These are phyloP conservation scores for Meyerozyma elateridarum DNA, from an alignment of 1,139 yeast genomes.

Conservation along the genomic window DNA sequence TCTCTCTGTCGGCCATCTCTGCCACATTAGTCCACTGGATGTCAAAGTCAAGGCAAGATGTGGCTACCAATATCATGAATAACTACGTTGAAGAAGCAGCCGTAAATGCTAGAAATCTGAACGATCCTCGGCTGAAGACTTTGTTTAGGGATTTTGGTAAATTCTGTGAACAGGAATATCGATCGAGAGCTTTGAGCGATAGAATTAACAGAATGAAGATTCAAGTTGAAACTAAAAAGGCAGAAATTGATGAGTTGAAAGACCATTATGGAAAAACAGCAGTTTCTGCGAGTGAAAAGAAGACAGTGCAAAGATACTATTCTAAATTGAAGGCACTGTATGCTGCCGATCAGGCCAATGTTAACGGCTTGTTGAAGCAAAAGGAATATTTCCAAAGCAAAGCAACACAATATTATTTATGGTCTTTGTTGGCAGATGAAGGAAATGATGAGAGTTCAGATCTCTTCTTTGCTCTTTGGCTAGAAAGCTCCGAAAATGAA, in stretches of 20 bases:
- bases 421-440: slow-evolving; percentile 43
- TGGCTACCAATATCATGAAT: slow-evolving; percentile 53
- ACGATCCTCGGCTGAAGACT: slow-evolving; percentile 26
- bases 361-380: slow-evolving; percentile 31
- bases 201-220: slow-evolving; percentile 40
- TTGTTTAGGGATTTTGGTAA: slow-evolving; percentile 61
- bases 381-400: slow-evolving; percentile 44
- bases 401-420: slow-evolving; percentile 59
- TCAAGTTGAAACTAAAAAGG: slow-evolving; percentile 32
- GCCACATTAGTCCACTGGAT: slow-evolving; percentile 69
- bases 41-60: slow-evolving; percentile 63
- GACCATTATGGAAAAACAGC: slow-evolving; percentile 35
- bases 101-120: slow-evolving; percentile 13
- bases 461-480: slow-evolving; percentile 82
- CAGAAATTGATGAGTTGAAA: slow-evolving; percentile 48
- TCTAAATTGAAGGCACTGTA: slow-evolving; percentile 44
- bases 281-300: slow-evolving; percentile 40
- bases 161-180: slow-evolving; percentile 69
- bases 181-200: slow-evolving; percentile 38
- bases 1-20: slow-evolving; percentile 28
- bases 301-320: slow-evolving; percentile 48
- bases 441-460: slow-evolving; percentile 61
- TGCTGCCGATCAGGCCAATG: slow-evolving; percentile 46
- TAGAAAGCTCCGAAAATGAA: slow-evolving; percentile 50
- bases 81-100: slow-evolving; percentile 49